Evolutionary conservation across 2,329 filamentous ascomycete genomes (phyloP).

Genomic region (Parafenestella ontariensis): DNA sequence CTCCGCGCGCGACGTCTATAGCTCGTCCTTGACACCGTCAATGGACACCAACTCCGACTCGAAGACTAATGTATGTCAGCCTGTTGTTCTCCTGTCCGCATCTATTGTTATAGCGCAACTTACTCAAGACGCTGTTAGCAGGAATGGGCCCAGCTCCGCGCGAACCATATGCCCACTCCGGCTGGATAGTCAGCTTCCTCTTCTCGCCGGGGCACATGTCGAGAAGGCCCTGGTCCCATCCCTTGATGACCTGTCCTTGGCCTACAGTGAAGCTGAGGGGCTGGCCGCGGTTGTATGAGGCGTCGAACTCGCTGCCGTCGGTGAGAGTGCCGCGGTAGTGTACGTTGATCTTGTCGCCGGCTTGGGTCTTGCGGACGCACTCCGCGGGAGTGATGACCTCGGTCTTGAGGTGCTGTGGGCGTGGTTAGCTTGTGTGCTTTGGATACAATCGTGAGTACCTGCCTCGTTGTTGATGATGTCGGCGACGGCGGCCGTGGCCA

Average conservation of each 20-base stretch:
- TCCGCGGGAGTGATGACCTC: conserved; percentile 76
- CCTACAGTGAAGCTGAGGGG: conserved; percentile 85
- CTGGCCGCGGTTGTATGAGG: conserved; percentile 74
- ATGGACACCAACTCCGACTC: conserved; percentile 90
- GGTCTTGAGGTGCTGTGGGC: conserved; percentile 70
- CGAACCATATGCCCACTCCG: conserved; percentile 82
- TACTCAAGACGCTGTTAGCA: conserved; percentile 78
- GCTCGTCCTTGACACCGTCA: conserved; percentile 67
- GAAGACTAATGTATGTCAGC: conserved; percentile 67
- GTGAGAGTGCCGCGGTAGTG: conserved; percentile 83
- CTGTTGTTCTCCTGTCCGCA: neutral
- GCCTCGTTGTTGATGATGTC: conserved; percentile 44
- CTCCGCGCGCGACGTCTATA: conserved; percentile 29
- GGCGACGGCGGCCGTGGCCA: conserved; percentile 56
- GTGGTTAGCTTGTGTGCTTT: conserved; percentile 16
- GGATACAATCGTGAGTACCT: conserved; percentile 1
- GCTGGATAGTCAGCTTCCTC: conserved; percentile 86
- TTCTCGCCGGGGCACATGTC: conserved; percentile 99
- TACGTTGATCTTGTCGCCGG: conserved; percentile 80
- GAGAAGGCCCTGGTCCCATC: conserved; percentile 90
- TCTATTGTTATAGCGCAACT: conserved; percentile 26
- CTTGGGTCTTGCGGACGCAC: conserved; percentile 75
- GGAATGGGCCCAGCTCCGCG: conserved; percentile 85
- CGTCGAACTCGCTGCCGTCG: conserved; percentile 65
- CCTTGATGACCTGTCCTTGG: conserved; percentile 88